Percentiles rank a stretch among this genome's conserved stretches.
phyloP scores from a whole-genome alignment of 805 yeast genomes.

The Danielozyma ontarioensis region DNA sequence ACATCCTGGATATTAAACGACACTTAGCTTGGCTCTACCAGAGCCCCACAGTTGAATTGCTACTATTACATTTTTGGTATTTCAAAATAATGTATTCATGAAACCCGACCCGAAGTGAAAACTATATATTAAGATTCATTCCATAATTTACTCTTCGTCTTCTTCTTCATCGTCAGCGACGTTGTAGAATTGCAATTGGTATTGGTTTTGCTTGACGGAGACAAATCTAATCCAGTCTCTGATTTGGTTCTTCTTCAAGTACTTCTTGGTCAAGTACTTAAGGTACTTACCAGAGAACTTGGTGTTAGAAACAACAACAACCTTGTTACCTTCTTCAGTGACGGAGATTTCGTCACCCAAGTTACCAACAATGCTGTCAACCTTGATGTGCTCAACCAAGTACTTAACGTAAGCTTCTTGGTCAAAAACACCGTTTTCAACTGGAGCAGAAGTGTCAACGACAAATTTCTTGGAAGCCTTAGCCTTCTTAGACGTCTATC shows the following conservation, averaged over 20 bases:
- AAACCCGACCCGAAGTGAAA: no score
- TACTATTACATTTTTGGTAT: no score
- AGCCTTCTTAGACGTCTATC: constrained; percentile 67
- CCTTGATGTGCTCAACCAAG: constrained; percentile 99
- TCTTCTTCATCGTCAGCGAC: constrained; percentile 93
- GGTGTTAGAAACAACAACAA: constrained; percentile 85
- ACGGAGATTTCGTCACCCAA: constrained; percentile 92
- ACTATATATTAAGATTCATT: no score
- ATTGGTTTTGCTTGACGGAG: constrained; percentile 89
- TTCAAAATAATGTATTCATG: no score
- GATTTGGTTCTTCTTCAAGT: constrained; percentile 99
- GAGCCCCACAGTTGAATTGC: no score
- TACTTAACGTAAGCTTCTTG: constrained; percentile 96
- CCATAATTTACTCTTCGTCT: constrained; percentile 87
- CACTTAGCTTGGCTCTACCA: no score
- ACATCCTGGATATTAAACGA: no score
- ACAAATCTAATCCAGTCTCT: constrained; percentile 99
- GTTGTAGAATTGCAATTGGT: constrained; percentile 98
- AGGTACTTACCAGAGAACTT: constrained; percentile 99
- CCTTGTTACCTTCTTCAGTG: constrained; percentile 79
- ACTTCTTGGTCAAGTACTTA: constrained; percentile 99
- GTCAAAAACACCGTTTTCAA: constrained; percentile 96
- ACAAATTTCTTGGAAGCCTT: constrained; percentile 82
- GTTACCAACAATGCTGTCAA: constrained; percentile 94
- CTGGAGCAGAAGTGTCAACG: constrained; percentile 96